Base-by-base conservation (phyloP, 176 grass and related monocot genomes). In the Aegilops umbellulata region DNA sequence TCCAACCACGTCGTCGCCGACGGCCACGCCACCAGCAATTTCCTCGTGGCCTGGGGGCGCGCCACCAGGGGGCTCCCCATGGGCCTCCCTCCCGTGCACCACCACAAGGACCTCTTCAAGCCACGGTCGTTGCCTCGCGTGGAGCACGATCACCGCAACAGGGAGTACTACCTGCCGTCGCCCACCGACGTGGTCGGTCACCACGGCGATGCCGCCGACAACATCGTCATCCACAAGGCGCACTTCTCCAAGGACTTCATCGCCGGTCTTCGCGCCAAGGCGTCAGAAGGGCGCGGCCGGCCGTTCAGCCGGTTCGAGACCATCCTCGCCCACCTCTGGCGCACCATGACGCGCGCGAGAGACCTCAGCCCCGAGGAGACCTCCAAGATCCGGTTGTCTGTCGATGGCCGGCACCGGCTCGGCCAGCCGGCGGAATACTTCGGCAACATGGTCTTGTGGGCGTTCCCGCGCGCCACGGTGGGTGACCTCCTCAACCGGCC, bases 241-340 rank as follows among this genome's bases (percentile, higher is more conserved):
- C 93, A 92, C 60, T 97, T 97, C 82, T 84, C 88, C 23, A 90
- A 87, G 31, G 89, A 97, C 22, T 97, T 97, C 78, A 60, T 94
- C 8, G 80, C 82, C 14, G 82, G 84, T 12, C 82, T 93, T 1
- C 86, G 87, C 5, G 80, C 85, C 3, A 64, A 25, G 8, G 88
- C 88, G 11, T 90, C 87, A 10, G 46, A 74, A 0, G 86, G 85
- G 8, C 65, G 85, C 2, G 65, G 25, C 65, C 79, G 77, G 3
- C 82, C 80, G 44, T 91, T 89, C 72, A 91, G 86, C 87, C 83
- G 86, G 68, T 95, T 95, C 72, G 89, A 89, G 65, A 79, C 69
- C 29, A 62, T 92, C 63, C 74, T 95, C 11, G 94, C 94, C 9
- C 94, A 95, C 58, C 35, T 95, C 7, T 95, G 94, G 94, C 66